phyloP scores from a whole-genome alignment of 257 asterid species.

The Dorcoceras hygrometricum region DNA sequence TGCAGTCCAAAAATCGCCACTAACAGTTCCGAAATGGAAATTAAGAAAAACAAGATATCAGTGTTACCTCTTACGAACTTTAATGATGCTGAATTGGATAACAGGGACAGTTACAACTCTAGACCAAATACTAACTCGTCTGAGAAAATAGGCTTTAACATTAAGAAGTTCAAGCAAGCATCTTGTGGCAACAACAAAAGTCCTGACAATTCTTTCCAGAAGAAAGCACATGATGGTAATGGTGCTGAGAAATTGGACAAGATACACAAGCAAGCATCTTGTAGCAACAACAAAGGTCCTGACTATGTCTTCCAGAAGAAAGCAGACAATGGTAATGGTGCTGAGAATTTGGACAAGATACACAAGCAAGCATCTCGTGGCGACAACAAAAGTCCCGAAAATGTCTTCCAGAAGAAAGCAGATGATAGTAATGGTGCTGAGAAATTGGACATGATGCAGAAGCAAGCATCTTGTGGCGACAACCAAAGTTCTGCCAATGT shows the following conservation, averaged over 20 bases:
- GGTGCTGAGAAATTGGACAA: not conserved
- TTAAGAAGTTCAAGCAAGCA: conserved; percentile 12
- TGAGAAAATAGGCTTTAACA: conserved; percentile 18
- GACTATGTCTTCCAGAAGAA: not conserved
- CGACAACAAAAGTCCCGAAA: conserved; percentile 14
- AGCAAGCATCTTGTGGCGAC: conserved; percentile 19
- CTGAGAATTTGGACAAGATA: not conserved
- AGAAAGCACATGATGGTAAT: not conserved
- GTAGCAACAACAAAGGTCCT: conserved; percentile 18
- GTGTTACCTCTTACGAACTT: conserved; percentile 10
- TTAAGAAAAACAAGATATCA: conserved; percentile 16
- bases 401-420: not conserved
- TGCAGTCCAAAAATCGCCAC: conserved; percentile 19
- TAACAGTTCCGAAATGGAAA: conserved; percentile 9
- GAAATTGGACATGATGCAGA: not conserved
- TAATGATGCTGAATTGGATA: conserved; percentile 24
- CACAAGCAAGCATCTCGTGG: conserved; percentile 14
- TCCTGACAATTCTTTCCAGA: not conserved
- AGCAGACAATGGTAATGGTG: conserved; percentile 2
- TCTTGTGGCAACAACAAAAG: conserved; percentile 20
- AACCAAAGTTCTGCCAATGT: conserved; percentile 4
- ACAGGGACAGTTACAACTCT: conserved; percentile 17
- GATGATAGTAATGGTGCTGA: conserved; percentile 2
- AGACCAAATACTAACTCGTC: conserved; percentile 10
- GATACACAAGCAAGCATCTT: conserved; percentile 10